Percentiles rank a stretch among this genome's conserved stretches.
phyloP scores from a whole-genome alignment of 129 eudicot genomes.

The Tanacetum coccineum region DNA sequence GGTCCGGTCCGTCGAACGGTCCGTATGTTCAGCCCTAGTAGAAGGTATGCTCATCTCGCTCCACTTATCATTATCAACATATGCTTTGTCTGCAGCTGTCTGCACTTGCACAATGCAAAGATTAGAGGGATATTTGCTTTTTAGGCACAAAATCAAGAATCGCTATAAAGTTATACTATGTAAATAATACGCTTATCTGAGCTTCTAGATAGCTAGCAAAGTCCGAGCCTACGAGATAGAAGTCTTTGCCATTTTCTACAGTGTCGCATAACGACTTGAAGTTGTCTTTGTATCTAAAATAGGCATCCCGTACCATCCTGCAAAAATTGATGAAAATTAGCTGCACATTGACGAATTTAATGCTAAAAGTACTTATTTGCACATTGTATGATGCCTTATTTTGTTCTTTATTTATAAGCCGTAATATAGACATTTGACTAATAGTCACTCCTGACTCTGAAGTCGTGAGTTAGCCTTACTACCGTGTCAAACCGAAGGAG shows the following conservation, averaged over 20 bases:
- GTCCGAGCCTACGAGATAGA: constrained; percentile 56
- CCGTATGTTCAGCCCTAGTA: too few species aligned
- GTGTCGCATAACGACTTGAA: constrained; percentile 50
- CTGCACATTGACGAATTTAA: neutral
- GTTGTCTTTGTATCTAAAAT: constrained; percentile 54
- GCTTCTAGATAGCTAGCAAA: constrained; percentile 61
- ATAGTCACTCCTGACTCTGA: too few species aligned
- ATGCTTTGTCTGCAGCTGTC: constrained; percentile 54
- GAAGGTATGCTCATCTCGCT: constrained; percentile 48
- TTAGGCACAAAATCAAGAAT: neutral
- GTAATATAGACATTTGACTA: too few species aligned
- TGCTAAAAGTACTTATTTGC: neutral
- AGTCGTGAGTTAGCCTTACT: too few species aligned
- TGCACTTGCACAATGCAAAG: constrained; percentile 23
- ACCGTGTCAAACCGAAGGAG: too few species aligned
- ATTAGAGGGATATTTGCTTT: neutral
- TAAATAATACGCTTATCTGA: constrained; percentile 34
- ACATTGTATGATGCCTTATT: neutral
- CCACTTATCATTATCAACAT: constrained; percentile 48
- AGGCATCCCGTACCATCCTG: constrained; percentile 56
- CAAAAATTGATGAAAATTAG: constrained; percentile 8
- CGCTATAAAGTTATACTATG: neutral
- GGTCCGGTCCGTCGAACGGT: too few species aligned
- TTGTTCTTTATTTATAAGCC: neutral
- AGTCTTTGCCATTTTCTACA: constrained; percentile 47